Evolutionary conservation across 2,329 filamentous ascomycete genomes (phyloP), one percentile per base, ranked within the genome.

Genomic region (Talaromyces verruculosus): DNA sequence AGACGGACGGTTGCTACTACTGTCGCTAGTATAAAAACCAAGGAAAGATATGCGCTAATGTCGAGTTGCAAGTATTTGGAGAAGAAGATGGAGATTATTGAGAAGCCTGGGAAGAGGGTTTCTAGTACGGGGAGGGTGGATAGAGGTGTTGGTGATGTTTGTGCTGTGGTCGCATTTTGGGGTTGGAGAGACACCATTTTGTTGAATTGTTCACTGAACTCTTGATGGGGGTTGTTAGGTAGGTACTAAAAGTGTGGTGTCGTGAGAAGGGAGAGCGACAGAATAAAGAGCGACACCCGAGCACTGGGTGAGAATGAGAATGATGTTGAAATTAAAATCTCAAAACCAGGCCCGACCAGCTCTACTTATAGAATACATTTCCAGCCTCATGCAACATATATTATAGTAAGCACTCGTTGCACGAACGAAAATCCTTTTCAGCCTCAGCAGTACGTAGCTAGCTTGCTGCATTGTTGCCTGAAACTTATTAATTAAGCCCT

Each of bases 1-100:
- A 89, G 89, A 67, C 81, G 81, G 78, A 84, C 84, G 10, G 79
- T 78, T 17, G 87, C 82, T 4, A 77, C 81, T 13, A 86, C 66
- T 28, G 82, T 78, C 10, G 84, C 82, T 11, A 83, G 61, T 4
- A 84, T 72, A 5, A 89, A 70, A 0, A 91, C 70, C 5, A 85
- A 70, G 1, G 88, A 87, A 28, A 91, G 80, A 74, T 89, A 91
- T 58, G 85, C 71, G 61, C 65, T 61, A 25, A 66, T 53, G 30
- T 66, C 65, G 11, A 66, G 45, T 4, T 63, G 61, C 4, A 66
- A 25, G n/a, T 66, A 66, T 60, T 60, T 62, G 10, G 61, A 30
- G n/a, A 66, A 66, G 33, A 66, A 33, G 11, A 55, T 17, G 67
- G 85, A 87, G 10, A 89, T 30, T 13, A 61, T 33, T 5, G 65